phyloP scores from a whole-genome alignment of 1,284 basidiomycete genomes.

The Cryptococcus sp. region DNA sequence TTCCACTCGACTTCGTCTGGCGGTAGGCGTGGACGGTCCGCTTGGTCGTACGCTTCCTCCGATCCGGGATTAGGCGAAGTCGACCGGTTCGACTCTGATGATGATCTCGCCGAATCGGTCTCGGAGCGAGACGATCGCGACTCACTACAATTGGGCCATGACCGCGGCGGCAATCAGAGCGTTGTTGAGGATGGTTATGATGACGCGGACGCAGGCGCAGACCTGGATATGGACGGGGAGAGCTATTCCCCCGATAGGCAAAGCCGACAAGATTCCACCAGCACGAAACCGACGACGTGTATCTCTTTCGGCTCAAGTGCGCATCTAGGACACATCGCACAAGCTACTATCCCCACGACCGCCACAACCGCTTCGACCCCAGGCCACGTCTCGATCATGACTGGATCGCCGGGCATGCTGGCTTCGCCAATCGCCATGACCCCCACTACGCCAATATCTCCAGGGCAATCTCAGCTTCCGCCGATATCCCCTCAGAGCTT shows the following conservation, averaged over 20 bases:
- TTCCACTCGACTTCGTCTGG: conserved; percentile 11
- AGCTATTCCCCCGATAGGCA: conserved; percentile 50
- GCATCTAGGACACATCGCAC: conserved; percentile 85
- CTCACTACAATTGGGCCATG: no score
- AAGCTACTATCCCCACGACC: conserved; percentile 61
- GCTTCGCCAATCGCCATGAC: background rate
- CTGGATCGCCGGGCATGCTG: background rate
- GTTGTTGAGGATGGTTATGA: background rate
- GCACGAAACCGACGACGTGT: conserved; percentile 93
- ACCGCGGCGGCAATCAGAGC: background rate
- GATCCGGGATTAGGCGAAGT: no score
- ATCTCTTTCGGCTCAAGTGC: conserved; percentile 79
- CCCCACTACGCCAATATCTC: background rate
- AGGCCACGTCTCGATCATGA: conserved; percentile 8
- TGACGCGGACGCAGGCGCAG: conserved; percentile 2
- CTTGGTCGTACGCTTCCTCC: conserved; percentile 4
- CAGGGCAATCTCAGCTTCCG: no score
- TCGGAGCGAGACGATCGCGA: no score
- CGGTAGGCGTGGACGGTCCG: background rate
- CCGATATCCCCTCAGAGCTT: no score
- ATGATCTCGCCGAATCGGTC: conserved; percentile 17
- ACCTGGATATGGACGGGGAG: conserved; percentile 68
- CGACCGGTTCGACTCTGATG: conserved; percentile 6
- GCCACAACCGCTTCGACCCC: conserved; percentile 17
- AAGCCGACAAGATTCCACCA: conserved; percentile 58